Evolutionary conservation across 2,329 filamentous ascomycete genomes (phyloP).

Genomic region (Helotiales sp.): DNA sequence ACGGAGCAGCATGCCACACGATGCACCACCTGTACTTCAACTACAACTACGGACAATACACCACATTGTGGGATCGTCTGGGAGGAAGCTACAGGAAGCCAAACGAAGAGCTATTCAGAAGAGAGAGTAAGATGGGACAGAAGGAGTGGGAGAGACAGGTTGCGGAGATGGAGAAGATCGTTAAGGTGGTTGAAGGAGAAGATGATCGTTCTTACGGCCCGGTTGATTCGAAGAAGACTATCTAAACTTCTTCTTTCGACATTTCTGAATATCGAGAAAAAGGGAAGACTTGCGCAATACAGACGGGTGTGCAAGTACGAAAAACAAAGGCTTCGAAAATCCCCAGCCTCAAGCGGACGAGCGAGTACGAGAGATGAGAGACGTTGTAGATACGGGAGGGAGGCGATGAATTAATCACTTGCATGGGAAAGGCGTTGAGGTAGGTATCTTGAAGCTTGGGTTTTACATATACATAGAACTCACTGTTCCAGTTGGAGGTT

Average conservation of each 20-base stretch:
- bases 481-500: not conserved
- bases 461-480: not conserved
- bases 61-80: constrained; percentile 86
- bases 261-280: not conserved
- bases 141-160: constrained; percentile 80
- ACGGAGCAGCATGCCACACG: constrained; percentile 91
- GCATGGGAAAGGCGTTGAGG: not conserved
- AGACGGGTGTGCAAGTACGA: not conserved
- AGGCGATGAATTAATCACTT: not conserved
- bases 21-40: constrained; percentile 88
- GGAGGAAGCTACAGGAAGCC: constrained; percentile 86
- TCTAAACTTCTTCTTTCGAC: not conserved
- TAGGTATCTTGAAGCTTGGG: not conserved
- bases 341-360: not conserved
- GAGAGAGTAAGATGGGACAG: constrained; percentile 81
- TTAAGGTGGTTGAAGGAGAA: constrained; percentile 51
- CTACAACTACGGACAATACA: constrained; percentile 95
- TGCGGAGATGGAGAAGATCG: constrained; percentile 65
- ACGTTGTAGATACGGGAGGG: not conserved
- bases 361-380: not conserved
- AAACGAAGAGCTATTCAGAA: constrained; percentile 80
- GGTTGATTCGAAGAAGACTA: constrained; percentile 14
- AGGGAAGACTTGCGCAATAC: not conserved
- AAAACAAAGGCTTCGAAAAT: not conserved
- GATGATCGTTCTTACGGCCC: constrained; percentile 35